These are phyloP conservation scores for Aspergillus ibericus DNA, from an alignment of 2,329 filamentous ascomycete genomes.

Conservation along the genomic window DNA sequence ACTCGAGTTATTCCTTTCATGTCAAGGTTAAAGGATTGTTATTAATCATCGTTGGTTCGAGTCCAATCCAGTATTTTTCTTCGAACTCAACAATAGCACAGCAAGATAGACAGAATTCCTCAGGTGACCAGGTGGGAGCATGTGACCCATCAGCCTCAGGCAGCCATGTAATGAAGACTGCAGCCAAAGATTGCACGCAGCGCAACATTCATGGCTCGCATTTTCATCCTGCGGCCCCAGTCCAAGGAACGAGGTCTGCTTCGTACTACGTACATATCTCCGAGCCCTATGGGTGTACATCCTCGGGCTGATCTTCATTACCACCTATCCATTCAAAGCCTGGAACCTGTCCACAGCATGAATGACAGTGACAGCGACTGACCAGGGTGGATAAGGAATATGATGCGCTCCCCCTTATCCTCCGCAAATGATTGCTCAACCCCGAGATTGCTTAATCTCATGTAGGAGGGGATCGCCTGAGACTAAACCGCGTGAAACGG, in stretches of 20 bases:
- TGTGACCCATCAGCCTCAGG: neutral
- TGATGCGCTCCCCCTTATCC: neutral
- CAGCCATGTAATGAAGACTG: neutral
- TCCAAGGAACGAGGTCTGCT: neutral
- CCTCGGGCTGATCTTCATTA: neutral
- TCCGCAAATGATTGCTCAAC: constrained; percentile 1
- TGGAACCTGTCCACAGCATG: neutral
- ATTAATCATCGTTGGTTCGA: too few species aligned
- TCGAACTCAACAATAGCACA: too few species aligned
- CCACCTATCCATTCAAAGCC: neutral
- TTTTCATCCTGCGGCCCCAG: neutral
- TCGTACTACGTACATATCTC: neutral
- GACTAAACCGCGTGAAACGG: constrained; percentile 1
- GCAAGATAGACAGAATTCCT: too few species aligned
- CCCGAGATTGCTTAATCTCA: constrained; percentile 7
- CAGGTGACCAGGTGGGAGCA: neutral
- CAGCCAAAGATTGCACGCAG: neutral
- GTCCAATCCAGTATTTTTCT: too few species aligned
- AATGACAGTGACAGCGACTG: neutral
- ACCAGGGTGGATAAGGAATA: neutral
- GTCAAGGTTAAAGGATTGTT: too few species aligned
- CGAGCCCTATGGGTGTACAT: neutral
- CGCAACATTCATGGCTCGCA: neutral
- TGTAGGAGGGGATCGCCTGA: neutral
- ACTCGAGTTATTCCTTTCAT: too few species aligned